A percentile compares a stretch with the other conserved stretches of the same genome.
Conservation (phyloP, 129 eudicot genomes). For the Lactuca sativa region DNA sequence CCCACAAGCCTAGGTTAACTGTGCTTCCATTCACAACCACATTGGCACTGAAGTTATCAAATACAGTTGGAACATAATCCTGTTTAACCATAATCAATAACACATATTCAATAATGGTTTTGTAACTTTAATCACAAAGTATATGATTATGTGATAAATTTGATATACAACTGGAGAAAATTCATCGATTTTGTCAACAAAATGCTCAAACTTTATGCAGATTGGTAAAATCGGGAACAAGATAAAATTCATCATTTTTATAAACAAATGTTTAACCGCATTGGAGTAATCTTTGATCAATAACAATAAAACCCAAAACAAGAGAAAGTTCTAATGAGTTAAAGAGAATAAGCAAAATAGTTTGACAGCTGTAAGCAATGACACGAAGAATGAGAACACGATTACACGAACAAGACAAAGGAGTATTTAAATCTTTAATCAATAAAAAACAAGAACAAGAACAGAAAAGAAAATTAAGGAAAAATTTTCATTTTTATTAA, state of each 20-base stretch:
- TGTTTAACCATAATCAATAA: slow-evolving; percentile 37
- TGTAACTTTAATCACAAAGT: not conserved
- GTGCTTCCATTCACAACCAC: slow-evolving; percentile 95
- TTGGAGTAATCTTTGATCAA: not conserved
- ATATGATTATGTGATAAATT: not conserved
- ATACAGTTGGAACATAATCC: slow-evolving; percentile 99
- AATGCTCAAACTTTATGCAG: not conserved
- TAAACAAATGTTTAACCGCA: not conserved
- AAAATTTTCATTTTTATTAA: not conserved
- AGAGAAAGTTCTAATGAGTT: not conserved
- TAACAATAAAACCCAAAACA: not conserved
- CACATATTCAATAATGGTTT: not conserved
- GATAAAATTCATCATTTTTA: slow-evolving; percentile 3
- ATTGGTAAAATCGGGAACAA: not conserved
- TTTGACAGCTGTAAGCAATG: not conserved
- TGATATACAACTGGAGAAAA: not conserved
- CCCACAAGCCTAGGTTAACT: slow-evolving; percentile 97
- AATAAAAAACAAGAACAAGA: not conserved
- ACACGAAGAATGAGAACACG: not conserved
- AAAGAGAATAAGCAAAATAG: not conserved
- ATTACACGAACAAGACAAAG: not conserved
- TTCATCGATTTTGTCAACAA: slow-evolving; percentile 1
- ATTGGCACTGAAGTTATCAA: slow-evolving; percentile 99
- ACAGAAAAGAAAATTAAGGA: not conserved
- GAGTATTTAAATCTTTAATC: not conserved